These are phyloP conservation scores for Neobulgaria alba DNA, from an alignment of 2,329 filamentous ascomycete genomes.

Conservation along the genomic window DNA sequence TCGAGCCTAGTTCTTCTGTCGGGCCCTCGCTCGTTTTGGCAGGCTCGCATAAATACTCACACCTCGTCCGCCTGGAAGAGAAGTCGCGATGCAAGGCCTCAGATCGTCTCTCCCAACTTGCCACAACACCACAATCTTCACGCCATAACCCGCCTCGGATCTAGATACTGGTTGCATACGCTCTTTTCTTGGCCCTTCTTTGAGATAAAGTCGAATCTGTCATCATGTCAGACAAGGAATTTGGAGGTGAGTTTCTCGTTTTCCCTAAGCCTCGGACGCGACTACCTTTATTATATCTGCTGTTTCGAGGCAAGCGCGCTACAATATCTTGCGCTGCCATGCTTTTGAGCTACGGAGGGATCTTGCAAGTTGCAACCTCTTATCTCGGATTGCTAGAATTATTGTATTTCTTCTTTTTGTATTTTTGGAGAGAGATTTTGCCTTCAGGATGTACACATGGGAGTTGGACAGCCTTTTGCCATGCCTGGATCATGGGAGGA, in stretches of 20 bases:
- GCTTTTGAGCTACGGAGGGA: background rate
- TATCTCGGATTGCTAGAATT: background rate
- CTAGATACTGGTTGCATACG: background rate
- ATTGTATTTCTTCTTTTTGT: background rate
- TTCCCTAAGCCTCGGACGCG: background rate
- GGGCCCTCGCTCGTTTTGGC: background rate
- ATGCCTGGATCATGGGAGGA: too few species aligned
- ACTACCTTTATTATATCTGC: background rate
- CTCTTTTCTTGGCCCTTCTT: background rate
- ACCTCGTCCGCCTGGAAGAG: background rate
- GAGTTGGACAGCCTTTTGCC: too few species aligned
- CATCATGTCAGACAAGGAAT: conserved; percentile 57
- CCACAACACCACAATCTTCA: background rate
- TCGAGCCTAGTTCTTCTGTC: background rate
- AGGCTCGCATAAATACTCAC: background rate
- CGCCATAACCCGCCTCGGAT: background rate
- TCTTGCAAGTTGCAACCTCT: background rate
- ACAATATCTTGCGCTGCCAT: background rate
- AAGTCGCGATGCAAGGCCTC: background rate
- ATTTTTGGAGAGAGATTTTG: background rate
- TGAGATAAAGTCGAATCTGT: background rate
- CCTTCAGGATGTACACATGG: background rate
- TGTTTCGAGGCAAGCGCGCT: background rate
- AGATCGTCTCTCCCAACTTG: background rate
- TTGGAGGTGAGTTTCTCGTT: conserved; percentile 43